Conservation (phyloP, 169 alveolate genomes). For the Cryptosporidium ryanae region DNA sequence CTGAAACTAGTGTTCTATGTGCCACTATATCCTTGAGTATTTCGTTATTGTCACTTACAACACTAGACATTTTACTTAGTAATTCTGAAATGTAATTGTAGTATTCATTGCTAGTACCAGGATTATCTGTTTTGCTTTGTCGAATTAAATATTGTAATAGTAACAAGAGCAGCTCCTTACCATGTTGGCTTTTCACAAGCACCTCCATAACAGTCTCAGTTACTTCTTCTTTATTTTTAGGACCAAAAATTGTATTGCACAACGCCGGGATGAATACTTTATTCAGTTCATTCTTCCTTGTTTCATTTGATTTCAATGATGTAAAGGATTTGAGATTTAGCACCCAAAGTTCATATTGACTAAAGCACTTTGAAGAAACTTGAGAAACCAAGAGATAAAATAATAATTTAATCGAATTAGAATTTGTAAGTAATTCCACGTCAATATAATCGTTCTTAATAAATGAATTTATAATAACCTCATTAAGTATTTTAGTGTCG, state of each 20-base stretch:
- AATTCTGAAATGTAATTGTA: constrained; percentile 14
- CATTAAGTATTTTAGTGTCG: constrained; percentile 64
- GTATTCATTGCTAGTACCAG: not conserved
- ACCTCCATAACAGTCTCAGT: constrained; percentile 11
- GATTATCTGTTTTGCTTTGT: not conserved
- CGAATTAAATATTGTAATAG: constrained; percentile 9
- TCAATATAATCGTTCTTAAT: constrained; percentile 9
- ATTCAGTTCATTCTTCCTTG: constrained; percentile 54
- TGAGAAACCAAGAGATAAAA: constrained; percentile 8
- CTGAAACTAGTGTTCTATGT: constrained; percentile 58
- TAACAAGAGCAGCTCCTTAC: constrained; percentile 34
- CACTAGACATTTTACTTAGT: not conserved
- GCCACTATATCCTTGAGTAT: constrained; percentile 33
- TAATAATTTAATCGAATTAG: constrained; percentile 19
- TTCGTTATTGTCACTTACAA: not conserved
- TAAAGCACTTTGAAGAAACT: constrained; percentile 4
- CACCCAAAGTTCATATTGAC: constrained; percentile 64
- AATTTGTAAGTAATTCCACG: not conserved
- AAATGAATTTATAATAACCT: constrained; percentile 38
- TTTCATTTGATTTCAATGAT: constrained; percentile 3
- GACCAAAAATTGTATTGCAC: constrained; percentile 10
- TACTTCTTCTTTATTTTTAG: not conserved
- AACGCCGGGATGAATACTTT: constrained; percentile 21
- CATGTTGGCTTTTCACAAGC: not conserved
- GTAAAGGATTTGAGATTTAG: constrained; percentile 35